Evolutionary conservation across 768 basidiomycete species (phyloP).

Genomic region (Kwoniella sp.): DNA sequence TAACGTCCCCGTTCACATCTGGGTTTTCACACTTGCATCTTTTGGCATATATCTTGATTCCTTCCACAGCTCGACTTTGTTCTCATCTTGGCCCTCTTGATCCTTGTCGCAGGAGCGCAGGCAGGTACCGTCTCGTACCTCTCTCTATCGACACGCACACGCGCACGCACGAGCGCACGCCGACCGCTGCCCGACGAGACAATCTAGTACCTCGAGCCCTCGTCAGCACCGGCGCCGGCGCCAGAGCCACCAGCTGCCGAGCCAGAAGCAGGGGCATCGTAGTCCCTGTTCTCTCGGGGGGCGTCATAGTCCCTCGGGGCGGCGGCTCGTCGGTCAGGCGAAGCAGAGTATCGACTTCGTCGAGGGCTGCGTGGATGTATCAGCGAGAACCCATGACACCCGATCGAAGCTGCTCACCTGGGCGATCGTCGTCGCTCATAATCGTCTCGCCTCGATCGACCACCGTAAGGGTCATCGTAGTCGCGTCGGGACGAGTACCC

Average conservation of each 20-base stretch:
- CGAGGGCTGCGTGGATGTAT: no score
- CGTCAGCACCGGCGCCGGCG: constrained; percentile 21
- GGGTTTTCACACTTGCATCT: no score
- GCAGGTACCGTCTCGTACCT: no score
- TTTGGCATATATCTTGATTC: no score
- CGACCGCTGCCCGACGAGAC: no score
- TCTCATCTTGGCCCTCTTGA: background rate
- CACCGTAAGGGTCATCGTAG: constrained; percentile 37
- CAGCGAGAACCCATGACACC: background rate
- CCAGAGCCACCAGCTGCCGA: no score
- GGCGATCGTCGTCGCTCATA: constrained; percentile 34
- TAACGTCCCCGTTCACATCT: no score
- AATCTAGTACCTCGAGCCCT: constrained; percentile 42
- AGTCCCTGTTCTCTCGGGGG: constrained; percentile 30
- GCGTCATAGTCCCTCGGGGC: constrained; percentile 40
- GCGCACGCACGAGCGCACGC: no score
- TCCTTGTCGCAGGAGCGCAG: no score
- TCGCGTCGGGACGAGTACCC: constrained; percentile 22
- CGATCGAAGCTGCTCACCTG: constrained; percentile 34
- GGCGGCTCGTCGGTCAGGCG: constrained; percentile 42
- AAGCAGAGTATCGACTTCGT: constrained; percentile 35
- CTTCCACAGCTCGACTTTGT: no score
- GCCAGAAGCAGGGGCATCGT: constrained; percentile 32
- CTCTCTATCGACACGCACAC: no score
- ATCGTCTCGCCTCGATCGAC: constrained; percentile 35